Conservation (phyloP, 1,139 yeast genomes). For the Yamadazyma oceani region DNA sequence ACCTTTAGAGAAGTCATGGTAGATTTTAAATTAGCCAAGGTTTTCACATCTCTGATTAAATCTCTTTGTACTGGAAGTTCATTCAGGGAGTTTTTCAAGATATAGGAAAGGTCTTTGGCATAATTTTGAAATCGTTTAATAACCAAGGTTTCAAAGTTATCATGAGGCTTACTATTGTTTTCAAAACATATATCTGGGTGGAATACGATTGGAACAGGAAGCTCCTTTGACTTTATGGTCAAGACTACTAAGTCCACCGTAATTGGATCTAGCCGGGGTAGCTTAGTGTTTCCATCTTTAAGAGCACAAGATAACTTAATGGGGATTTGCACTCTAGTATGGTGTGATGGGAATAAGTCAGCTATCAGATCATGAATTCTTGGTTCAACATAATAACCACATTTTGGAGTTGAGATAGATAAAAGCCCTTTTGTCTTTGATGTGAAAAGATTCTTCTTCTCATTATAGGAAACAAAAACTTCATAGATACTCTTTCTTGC, state of each 20-base stretch:
- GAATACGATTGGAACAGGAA: slow-evolving; percentile 39
- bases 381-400: slow-evolving; percentile 21
- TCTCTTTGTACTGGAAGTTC: slow-evolving; percentile 26
- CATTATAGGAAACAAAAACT: slow-evolving; percentile 32
- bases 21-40: slow-evolving; percentile 33
- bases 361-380: slow-evolving; percentile 10
- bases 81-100: slow-evolving; percentile 27
- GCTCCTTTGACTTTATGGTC: slow-evolving; percentile 31
- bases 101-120: slow-evolving; percentile 29
- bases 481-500: slow-evolving; percentile 23
- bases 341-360: slow-evolving; percentile 9
- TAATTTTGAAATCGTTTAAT: slow-evolving; percentile 33
- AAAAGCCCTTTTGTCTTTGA: slow-evolving; percentile 34
- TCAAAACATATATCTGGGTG: slow-evolving; percentile 39
- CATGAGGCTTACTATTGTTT: slow-evolving; percentile 29
- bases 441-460: slow-evolving; percentile 31
- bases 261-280: slow-evolving; percentile 25
- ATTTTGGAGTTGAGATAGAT: slow-evolving; percentile 34
- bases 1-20: slow-evolving; percentile 26
- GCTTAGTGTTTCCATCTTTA: slow-evolving; percentile 4
- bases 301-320: slow-evolving; percentile 26
- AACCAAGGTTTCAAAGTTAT: slow-evolving; percentile 33
- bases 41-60: slow-evolving; percentile 30
- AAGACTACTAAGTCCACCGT: slow-evolving; percentile 33
- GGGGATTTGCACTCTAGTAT: slow-evolving; percentile 25